Conservation (phyloP, 495 filamentous ascomycete genomes). For the Annulohypoxylon stygium region DNA sequence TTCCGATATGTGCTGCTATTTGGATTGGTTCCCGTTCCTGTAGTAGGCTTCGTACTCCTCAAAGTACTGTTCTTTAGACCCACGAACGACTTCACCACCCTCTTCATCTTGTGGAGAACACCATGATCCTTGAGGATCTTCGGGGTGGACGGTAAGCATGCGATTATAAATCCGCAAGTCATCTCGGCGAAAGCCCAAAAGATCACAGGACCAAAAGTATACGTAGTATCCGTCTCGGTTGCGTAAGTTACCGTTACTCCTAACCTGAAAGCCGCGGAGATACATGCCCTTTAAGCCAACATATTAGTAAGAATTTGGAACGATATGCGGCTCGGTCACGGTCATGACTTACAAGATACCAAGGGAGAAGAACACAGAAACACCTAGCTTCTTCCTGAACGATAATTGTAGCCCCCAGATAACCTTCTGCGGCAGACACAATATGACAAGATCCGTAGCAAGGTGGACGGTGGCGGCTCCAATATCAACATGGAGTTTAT, state of each 20-base stretch:
- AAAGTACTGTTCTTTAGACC: conserved; percentile 35
- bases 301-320: conserved; percentile 14
- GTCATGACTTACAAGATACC: conserved; percentile 54
- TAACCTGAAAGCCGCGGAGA: conserved; percentile 49
- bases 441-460: conserved; percentile 52
- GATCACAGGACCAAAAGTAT: conserved; percentile 40
- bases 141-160: conserved; percentile 49
- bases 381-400: conserved; percentile 48
- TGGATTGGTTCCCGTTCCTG: conserved; percentile 15
- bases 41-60: conserved; percentile 22
- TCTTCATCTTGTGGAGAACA: conserved; percentile 35
- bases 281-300: conserved; percentile 43
- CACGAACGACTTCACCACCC: conserved; percentile 26
- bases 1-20: conserved; percentile 34
- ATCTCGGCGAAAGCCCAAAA: conserved; percentile 54
- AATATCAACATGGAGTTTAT: conserved; percentile 38
- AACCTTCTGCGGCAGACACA: conserved; percentile 54
- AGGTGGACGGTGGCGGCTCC: conserved; percentile 49
- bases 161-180: conserved; percentile 51
- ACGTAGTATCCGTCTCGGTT: conserved; percentile 38
- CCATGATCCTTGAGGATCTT: conserved; percentile 48
- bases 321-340: background rate
- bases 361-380: conserved; percentile 55
- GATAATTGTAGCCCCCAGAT: conserved; percentile 55
- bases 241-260: conserved; percentile 43